A percentile compares a stretch with the other conserved stretches of the same genome.
Evolutionary conservation across 805 yeast species (phyloP).

Genomic region (Teunomyces aglyptinius): DNA sequence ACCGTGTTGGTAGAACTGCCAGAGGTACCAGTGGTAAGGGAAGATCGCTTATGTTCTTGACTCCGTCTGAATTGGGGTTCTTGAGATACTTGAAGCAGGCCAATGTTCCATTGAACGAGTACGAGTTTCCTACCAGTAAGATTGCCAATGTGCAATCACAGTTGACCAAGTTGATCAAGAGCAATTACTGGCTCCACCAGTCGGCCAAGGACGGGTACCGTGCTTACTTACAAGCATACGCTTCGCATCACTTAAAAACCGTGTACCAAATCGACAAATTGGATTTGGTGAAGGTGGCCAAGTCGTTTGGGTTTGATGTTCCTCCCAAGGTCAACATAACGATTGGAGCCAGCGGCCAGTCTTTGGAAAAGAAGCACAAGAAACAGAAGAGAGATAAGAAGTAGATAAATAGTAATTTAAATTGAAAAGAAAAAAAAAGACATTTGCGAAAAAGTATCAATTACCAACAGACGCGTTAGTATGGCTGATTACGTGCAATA

Average conservation of each 20-base stretch:
- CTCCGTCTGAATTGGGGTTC: conserved; percentile 93
- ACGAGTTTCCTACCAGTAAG: conserved; percentile 90
- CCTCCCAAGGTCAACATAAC: conserved; percentile 97
- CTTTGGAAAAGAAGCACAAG: conserved; percentile 48
- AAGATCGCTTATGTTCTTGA: conserved; percentile 89
- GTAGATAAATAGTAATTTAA: neutral
- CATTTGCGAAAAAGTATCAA: neutral
- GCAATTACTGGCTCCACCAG: conserved; percentile 92
- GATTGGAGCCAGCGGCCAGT: conserved; percentile 87
- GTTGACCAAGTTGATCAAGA: conserved; percentile 82
- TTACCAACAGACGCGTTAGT: conserved; percentile 4
- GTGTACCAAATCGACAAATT: conserved; percentile 95
- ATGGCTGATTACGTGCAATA: conserved; percentile 6
- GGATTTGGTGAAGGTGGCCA: conserved; percentile 92
- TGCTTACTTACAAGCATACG: conserved; percentile 94
- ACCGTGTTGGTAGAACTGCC: conserved; percentile 98
- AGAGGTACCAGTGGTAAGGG: conserved; percentile 90
- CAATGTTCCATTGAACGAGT: conserved; percentile 95
- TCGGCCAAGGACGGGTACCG: conserved; percentile 97
- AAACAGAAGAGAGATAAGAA: conserved; percentile 36
- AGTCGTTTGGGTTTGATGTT: conserved; percentile 88
- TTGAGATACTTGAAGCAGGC: conserved; percentile 93
- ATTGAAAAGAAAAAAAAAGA: neutral
- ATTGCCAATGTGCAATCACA: conserved; percentile 96
- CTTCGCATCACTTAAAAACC: conserved; percentile 93